A percentile compares a stretch with the other conserved stretches of the same genome.
Evolutionary conservation across 2,329 filamentous ascomycete species (phyloP).

Genomic region (Pestalotiopsis sp.): DNA sequence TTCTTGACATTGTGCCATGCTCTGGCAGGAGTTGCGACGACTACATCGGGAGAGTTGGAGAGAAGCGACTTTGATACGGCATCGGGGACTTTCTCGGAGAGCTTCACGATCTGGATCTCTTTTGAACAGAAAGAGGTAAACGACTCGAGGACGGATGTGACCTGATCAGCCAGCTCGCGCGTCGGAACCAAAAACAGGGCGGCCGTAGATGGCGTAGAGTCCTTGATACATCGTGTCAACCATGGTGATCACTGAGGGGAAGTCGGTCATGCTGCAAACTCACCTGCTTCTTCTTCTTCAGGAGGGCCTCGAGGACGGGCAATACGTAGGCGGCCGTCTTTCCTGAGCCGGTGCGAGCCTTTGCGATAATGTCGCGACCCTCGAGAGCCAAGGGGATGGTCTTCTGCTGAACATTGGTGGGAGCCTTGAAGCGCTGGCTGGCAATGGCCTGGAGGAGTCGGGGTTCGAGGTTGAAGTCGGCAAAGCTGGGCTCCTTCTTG

Average conservation of each 20-base stretch:
- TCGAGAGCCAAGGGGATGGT: conserved; percentile 87
- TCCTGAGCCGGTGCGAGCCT: conserved; percentile 92
- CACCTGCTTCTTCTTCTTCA: conserved; percentile 69
- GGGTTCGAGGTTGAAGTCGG: conserved; percentile 78
- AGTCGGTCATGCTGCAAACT: not conserved
- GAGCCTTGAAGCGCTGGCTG: conserved; percentile 80
- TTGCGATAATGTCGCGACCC: conserved; percentile 87
- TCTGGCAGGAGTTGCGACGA: conserved; percentile 88
- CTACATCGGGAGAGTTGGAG: conserved; percentile 82
- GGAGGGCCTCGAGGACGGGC: conserved; percentile 81
- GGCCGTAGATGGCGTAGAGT: conserved; percentile 56
- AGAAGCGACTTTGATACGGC: conserved; percentile 86
- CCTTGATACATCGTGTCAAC: conserved; percentile 25
- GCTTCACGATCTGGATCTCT: conserved; percentile 79
- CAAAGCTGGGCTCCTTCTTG: conserved; percentile 61
- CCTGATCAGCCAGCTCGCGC: conserved; percentile 90
- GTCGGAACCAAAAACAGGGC: conserved; percentile 93
- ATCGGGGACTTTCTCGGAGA: conserved; percentile 89
- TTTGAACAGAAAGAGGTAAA: conserved; percentile 85
- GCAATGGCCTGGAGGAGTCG: conserved; percentile 85
- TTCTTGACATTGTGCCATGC: conserved; percentile 78
- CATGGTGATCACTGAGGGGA: not conserved
- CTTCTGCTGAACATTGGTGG: conserved; percentile 85
- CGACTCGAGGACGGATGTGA: conserved; percentile 75
- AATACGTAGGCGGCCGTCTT: conserved; percentile 97